Base-by-base conservation (phyloP, 2,329 filamentous ascomycete species). In the Cladosporium cucumerinum region DNA sequence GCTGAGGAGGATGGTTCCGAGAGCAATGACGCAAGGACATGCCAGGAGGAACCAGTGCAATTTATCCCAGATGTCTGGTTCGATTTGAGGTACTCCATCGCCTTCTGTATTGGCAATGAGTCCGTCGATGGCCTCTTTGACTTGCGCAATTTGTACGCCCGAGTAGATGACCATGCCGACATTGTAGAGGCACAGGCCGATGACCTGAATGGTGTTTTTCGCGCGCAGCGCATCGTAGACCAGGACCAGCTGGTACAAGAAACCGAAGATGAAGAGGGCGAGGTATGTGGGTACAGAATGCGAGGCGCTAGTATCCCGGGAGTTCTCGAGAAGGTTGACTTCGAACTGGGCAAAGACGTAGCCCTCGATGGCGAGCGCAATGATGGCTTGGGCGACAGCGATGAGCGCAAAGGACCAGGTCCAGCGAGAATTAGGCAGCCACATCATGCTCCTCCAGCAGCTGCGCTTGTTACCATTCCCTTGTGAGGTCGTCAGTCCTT, bases 181-280 rank as follows among this genome's bases (percentile, higher is more conserved):
- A 78, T 99, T 98, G 80, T 95, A 95, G 65, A 96, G 81, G 79
- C 94, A 97, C 32, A 99, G 85, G 52, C 95, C 95, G 71, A 99
- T 98, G 76, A 98, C 85, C 78, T 99, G 95, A 82, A 99, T 99
- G 12, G 95, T 99, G 80, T 99, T 99, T 79, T 97, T 97, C 75
- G 94, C 84, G 68, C 93, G 89, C 65, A 99, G 83, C 18, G 94
- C 95, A 81, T 99, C 95, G 85, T 93, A 98, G 14, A 95, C 91
- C 61, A 99, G 83, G 30, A 96, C 81, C 34, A 98, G 81, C 75
- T 97, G 89, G 80, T 98, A 99, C 65, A 99, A 78, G 80, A 96
- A 98, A 67, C 92, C 95, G 77, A 99, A 97, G 77, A 97, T 97
- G 82, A 98, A 97, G 55, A 99, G 87, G 26, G 94, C 92, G 65